phyloP scores from a whole-genome alignment of 805 yeast species.

The Ogataea naganishii region DNA sequence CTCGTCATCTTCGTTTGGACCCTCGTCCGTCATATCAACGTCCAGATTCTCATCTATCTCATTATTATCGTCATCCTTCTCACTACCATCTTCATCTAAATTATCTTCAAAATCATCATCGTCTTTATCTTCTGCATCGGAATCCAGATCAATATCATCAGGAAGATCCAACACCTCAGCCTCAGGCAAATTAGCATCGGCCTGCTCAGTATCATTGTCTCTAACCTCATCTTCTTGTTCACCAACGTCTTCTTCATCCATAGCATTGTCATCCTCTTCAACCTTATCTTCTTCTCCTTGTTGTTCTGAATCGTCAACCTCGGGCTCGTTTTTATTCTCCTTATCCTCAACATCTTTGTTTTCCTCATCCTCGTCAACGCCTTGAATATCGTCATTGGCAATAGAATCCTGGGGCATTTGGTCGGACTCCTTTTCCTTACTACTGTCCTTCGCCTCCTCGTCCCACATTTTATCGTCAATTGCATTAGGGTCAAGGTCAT shows the following conservation, averaged over 20 bases:
- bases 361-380: conserved; percentile 34
- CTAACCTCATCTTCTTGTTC: conserved; percentile 75
- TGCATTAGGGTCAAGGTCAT: conserved; percentile 88
- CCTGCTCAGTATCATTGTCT: conserved; percentile 57
- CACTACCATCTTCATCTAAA: conserved; percentile 25
- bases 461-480: conserved; percentile 98
- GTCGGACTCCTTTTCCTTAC: conserved; percentile 79
- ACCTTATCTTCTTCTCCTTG: conserved; percentile 30
- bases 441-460: conserved; percentile 70
- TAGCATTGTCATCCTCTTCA: conserved; percentile 39
- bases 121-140: conserved; percentile 54
- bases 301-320: conserved; percentile 27
- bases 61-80: conserved; percentile 21
- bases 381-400: conserved; percentile 44
- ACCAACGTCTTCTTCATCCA: conserved; percentile 65
- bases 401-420: conserved; percentile 48
- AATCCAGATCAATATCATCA: conserved; percentile 84
- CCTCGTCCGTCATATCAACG: conserved; percentile 14
- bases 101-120: conserved; percentile 36
- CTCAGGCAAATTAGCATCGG: conserved; percentile 73
- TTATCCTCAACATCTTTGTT: conserved; percentile 22
- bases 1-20: conserved; percentile 16
- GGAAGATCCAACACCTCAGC: conserved; percentile 84
- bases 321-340: conserved; percentile 24
- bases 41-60: conserved; percentile 16